Percentiles rank a stretch among this genome's conserved stretches.
Conservation (phyloP, 768 basidiomycete genomes). For the Pulveroboletus frians region DNA sequence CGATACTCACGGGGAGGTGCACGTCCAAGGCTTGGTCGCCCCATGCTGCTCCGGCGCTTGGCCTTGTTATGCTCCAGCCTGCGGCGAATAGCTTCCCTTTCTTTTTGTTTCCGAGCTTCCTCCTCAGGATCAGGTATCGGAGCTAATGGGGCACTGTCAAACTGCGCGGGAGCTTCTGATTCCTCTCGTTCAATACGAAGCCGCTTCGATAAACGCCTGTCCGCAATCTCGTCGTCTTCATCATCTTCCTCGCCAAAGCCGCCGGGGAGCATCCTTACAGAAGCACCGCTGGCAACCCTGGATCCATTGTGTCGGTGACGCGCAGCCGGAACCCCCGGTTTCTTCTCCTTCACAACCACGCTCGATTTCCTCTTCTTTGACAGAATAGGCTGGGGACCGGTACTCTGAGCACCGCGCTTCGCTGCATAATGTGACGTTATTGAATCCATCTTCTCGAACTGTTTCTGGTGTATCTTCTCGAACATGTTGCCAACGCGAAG, state of each 20-base stretch:
- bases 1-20: conserved; percentile 38
- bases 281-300: conserved; percentile 23
- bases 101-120: conserved; percentile 35
- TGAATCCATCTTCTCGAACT: conserved; percentile 75
- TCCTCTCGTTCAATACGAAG: conserved; percentile 35
- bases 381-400: conserved; percentile 17
- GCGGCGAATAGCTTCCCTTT: conserved; percentile 55
- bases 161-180: conserved; percentile 19
- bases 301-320: conserved; percentile 23
- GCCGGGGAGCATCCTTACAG: conserved; percentile 43
- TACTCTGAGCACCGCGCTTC: conserved; percentile 28
- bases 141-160: conserved; percentile 34
- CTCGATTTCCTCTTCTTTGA: conserved; percentile 49
- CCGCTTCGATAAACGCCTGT: conserved; percentile 42
- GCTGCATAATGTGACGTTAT: conserved; percentile 54
- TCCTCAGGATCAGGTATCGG: conserved; percentile 21
- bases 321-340: conserved; percentile 2
- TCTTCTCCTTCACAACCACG: conserved; percentile 36
- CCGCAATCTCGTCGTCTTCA: conserved; percentile 36
- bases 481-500: conserved; percentile 36
- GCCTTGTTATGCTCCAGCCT: conserved; percentile 65
- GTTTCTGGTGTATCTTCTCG: conserved; percentile 56
- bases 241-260: conserved; percentile 52
- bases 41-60: conserved; percentile 64
- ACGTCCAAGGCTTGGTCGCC: conserved; percentile 38